Conservation (phyloP, 2,329 filamentous ascomycete species). For the Periconia macrospinosa region DNA sequence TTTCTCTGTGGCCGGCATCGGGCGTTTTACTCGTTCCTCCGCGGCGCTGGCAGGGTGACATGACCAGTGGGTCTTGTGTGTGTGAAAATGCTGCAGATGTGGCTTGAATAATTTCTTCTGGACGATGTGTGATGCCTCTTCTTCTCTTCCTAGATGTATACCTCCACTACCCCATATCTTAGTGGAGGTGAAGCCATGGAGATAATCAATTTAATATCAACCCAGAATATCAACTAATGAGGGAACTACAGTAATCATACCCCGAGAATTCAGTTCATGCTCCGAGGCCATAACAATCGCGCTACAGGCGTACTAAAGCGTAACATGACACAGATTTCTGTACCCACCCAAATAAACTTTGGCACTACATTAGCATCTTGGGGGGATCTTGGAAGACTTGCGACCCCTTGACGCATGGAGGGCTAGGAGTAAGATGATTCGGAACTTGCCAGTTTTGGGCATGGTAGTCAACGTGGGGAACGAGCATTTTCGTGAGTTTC, state of each 20-base stretch:
- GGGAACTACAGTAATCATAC: background rate
- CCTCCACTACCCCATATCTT: no score
- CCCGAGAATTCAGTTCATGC: slow-evolving; percentile 2
- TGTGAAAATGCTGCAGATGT: background rate
- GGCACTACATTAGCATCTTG: background rate
- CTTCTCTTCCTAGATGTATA: no score
- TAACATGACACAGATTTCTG: background rate
- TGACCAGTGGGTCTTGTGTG: no score
- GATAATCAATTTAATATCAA: no score
- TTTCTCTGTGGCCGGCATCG: no score
- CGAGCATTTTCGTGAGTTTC: background rate
- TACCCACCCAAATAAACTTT: background rate
- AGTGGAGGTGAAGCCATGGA: no score
- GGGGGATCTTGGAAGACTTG: background rate
- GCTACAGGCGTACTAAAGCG: background rate
- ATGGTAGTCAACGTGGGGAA: background rate
- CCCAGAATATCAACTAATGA: background rate
- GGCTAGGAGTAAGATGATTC: background rate
- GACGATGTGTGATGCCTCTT: background rate
- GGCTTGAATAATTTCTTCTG: background rate
- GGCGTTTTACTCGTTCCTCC: no score
- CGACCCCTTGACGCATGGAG: background rate
- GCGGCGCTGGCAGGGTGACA: no score
- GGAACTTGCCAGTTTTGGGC: background rate
- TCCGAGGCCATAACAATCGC: no score